Percentiles rank a stretch among this genome's conserved stretches.
phyloP scores from a whole-genome alignment of 2,329 filamentous ascomycete species.

The Colletotrichum falcatum region DNA sequence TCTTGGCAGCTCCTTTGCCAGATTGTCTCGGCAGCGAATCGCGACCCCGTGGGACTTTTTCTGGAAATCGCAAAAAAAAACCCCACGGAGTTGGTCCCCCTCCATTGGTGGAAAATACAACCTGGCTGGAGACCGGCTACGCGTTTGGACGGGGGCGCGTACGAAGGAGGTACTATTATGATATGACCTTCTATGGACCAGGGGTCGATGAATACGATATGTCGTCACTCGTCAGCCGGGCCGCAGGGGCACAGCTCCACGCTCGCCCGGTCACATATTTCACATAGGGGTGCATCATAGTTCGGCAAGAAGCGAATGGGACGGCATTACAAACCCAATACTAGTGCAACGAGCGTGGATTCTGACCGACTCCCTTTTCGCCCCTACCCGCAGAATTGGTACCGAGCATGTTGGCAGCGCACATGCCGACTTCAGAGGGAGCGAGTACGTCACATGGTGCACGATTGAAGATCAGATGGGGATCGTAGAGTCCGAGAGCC shows the following conservation, averaged over 20 bases:
- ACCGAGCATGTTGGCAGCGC: neutral
- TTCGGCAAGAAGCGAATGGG: slow-evolving; percentile 14
- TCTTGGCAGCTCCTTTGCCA: slow-evolving; percentile 37
- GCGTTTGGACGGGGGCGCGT: no score
- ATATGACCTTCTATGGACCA: no score
- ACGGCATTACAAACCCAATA: slow-evolving; percentile 21
- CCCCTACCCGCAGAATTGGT: neutral
- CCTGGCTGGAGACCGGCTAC: neutral
- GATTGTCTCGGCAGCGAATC: slow-evolving; percentile 14
- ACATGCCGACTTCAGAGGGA: slow-evolving; percentile 8
- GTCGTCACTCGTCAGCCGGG: neutral
- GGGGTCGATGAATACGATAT: neutral
- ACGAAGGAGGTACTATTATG: no score
- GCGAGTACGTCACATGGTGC: slow-evolving; percentile 30
- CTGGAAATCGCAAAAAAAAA: slow-evolving; percentile 16
- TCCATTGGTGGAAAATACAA: slow-evolving; percentile 25
- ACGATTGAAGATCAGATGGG: slow-evolving; percentile 11
- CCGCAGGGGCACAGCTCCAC: slow-evolving; percentile 10
- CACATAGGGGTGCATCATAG: neutral
- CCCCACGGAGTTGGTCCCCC: no score
- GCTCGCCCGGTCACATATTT: slow-evolving; percentile 4
- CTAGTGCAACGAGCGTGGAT: slow-evolving; percentile 12
- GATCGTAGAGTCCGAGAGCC: no score
- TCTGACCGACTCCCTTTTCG: no score
- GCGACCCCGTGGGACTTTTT: slow-evolving; percentile 11